Evolutionary conservation across 2,329 filamentous ascomycete species (phyloP).

Genomic region (Lasiodiplodia sp.): DNA sequence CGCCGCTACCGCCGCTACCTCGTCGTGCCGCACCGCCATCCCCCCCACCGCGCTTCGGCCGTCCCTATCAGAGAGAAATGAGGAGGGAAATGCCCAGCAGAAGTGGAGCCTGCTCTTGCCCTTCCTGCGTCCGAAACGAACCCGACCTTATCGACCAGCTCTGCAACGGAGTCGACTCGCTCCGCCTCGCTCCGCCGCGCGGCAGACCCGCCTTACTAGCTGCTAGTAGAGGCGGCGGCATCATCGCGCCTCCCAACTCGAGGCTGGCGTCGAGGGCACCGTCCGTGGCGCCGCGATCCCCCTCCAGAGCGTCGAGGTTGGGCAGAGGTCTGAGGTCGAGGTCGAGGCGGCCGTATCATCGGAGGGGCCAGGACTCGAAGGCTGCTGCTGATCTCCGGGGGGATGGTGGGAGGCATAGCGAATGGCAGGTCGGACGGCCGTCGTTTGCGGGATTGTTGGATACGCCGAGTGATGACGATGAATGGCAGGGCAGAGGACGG

Average conservation of each 20-base stretch:
- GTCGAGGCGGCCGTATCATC: not conserved
- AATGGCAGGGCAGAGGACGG: not conserved
- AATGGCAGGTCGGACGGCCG: not conserved
- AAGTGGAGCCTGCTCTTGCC: not conserved
- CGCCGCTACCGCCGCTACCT: not conserved
- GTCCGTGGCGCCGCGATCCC: not conserved
- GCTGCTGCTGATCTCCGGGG: not conserved
- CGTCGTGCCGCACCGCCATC: not conserved
- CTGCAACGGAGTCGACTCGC: not conserved
- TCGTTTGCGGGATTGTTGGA: constrained; percentile 1
- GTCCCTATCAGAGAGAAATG: not conserved
- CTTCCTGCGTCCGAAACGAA: not conserved
- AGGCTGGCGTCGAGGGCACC: not conserved
- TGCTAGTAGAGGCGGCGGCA: too few species aligned
- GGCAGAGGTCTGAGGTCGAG: not conserved
- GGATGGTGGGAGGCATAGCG: not conserved
- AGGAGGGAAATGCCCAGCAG: not conserved
- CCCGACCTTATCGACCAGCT: constrained; percentile 9
- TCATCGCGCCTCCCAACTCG: not conserved
- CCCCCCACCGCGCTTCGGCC: not conserved
- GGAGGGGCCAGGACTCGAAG: not conserved
- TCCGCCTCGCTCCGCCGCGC: not conserved
- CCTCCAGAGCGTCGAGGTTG: not conserved
- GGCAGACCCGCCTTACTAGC: not conserved
- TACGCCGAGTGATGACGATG: not conserved